A percentile compares a stretch with the other conserved stretches of the same genome.
These are phyloP conservation scores for Globisporangium takayamanum DNA, from an alignment of 352 stramenopile species.

Conservation along the genomic window DNA sequence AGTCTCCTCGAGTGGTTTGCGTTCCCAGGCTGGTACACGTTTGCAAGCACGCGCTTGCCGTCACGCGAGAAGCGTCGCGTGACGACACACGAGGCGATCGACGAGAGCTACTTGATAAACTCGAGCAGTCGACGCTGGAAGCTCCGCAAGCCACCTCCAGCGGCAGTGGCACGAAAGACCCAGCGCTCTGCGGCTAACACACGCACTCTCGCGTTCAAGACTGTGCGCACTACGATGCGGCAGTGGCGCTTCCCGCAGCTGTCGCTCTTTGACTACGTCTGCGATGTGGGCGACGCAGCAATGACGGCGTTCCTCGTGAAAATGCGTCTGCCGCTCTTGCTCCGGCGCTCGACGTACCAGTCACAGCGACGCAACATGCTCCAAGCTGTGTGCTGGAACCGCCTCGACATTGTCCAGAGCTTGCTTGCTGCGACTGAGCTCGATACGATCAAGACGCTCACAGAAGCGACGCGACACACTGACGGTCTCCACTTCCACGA, in stretches of 20 bases:
- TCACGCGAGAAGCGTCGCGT: conserved; percentile 24
- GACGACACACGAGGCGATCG: conserved; percentile 16
- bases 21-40: conserved; percentile 55
- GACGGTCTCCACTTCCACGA: conserved; percentile 35
- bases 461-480: conserved; percentile 14
- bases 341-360: conserved; percentile 31
- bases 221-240: conserved; percentile 24
- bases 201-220: conserved; percentile 13
- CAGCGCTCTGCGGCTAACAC: conserved; percentile 4
- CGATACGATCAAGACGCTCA: not conserved
- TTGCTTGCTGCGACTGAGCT: conserved; percentile 17
- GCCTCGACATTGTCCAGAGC: conserved; percentile 34
- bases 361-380: conserved; percentile 51
- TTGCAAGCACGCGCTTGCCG: conserved; percentile 18
- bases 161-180: no score
- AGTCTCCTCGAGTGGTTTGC: conserved; percentile 44
- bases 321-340: conserved; percentile 22
- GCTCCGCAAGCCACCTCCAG: not conserved
- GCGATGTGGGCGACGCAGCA: conserved; percentile 23
- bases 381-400: conserved; percentile 54
- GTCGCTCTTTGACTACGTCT: conserved; percentile 33
- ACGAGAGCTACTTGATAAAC: conserved; percentile 32
- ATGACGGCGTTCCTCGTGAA: conserved; percentile 25
- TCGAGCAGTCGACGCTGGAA: conserved; percentile 36
- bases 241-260: conserved; percentile 34